Base-by-base conservation (phyloP, 2,329 filamentous ascomycete species). In the Epichloe sp. region DNA sequence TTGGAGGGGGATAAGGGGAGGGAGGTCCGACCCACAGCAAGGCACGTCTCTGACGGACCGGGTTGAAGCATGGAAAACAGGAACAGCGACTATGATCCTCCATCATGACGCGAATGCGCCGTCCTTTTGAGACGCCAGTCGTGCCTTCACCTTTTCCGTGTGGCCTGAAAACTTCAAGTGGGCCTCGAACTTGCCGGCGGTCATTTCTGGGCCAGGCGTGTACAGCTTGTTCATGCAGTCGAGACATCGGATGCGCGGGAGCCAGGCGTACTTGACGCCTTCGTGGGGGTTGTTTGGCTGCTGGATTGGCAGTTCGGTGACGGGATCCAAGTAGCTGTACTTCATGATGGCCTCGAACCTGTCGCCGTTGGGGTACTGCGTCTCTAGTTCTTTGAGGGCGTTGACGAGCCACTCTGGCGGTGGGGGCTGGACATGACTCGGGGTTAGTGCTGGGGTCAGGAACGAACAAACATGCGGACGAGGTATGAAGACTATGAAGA, bases 181-280 rank as follows among this genome's bases (percentile, higher is more conserved):
- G 1, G 94, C 82, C 68, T 95, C 88, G 56, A 98, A 98, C 63
- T 95, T 95, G 44, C 83, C 83, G 5, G 91, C 86, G 2, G 88
- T 89, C 64, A 79, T 85, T 23, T 85, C 88, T 0, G 90, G 88
- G 0, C 89, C 87, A 0, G 90, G 88, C 0, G 90, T 95, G 67
- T 98, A 98, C 11, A 95, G 73, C 67, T 96, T 97, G 34, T 88
- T 88, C 0, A 88, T 88, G 64, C 93, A 97, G 66, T 98, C 93
- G 45, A 85, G 80, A 65, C 93, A 98, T 53, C 88, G 79, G 56
- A 98, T 96, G 48, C 93, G 78, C 8, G 93, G 93, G 47, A 95
- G 74, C 68, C 85, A 97, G 68, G 86, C 86, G 59, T 85, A 88
- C 60, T 85, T 86, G 54, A 88, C 73, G 55, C 85, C 79, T 54